Evolutionary conservation across 2,329 filamentous ascomycete species (phyloP), one percentile per base, ranked within the genome.

Genomic region (Canariomyces notabilis): DNA sequence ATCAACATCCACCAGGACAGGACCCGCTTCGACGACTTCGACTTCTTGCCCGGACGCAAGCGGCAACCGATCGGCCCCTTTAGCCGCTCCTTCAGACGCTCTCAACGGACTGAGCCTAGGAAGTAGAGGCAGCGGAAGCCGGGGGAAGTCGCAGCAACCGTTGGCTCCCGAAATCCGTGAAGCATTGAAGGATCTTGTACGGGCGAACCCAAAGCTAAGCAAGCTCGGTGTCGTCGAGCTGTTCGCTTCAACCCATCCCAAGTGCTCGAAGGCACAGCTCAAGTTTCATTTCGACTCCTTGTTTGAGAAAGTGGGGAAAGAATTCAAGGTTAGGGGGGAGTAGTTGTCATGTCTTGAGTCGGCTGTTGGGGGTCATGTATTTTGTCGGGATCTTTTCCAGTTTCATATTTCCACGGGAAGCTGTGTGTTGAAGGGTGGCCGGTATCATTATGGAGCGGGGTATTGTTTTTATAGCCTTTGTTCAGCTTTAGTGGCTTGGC

Each of bases 191-290:
- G 68, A 74, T 22, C 79, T 79, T 1, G 74, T 94, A n/a, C 67
- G 82, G 52, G 77, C 85, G 36, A 65, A 66, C 53, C 61, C 61
- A 15, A 66, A 64, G 33, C 70, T 89, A 39, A 86, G 80, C 32
- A 93, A 93, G 66, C 66, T 82, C 2, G 87, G 85, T 6, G 68
- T 93, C 56, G 73, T 88, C 7, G 87, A 91, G 63, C 74, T 85
- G 5, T 65, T 94, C 50, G 87, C 89, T 64, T 83, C 85, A 60
- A 75, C 80, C 55, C 89, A 91, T 55, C 79, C 83, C 1, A 82
- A 82, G 51, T 75, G 83, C 37, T 79, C 83, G 1, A 87, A 83
- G 57, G 78, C 80, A 16, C 77, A 81, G 19, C 80, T 94, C 56
- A 85, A 81, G 59, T 77, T 80, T 43, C 90, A 86, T 0, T 67